Base-by-base conservation (phyloP, 768 basidiomycete species). In the Thelephora aurantiotincta region DNA sequence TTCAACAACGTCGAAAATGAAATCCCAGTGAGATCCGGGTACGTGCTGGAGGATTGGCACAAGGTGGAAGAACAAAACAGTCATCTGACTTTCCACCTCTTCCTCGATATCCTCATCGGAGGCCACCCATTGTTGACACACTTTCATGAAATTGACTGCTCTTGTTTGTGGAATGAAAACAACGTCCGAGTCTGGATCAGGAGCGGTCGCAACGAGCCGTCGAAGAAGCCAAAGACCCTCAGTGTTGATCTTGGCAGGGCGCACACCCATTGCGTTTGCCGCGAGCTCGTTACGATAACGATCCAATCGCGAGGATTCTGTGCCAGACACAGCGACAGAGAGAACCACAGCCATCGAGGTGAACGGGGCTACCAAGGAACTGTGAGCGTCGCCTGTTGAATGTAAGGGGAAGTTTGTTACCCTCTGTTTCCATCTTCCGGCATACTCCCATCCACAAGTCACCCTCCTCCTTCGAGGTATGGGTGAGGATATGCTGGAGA, bases 281-380 rank as follows among this genome's bases (percentile, higher is more conserved):
- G 94, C 93, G 9, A 93, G 71, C 62, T 96, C 91, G 59, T 93
- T 96, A 16, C 92, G 76, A 57, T 83, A 85, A 16, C 88, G 72
- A 54, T 86, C 82, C 19, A 94, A 70, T 16, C 75, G 75, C 0
- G 73, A 74, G 6, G 78, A 77, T 53, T 92, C 90, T 1, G 78
- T 70, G 0, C 80, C 78, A 19, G 73, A 71, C 18, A 68, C 64
- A 9, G 78, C 71, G 36, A 91, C 64, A 2, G 80, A 74, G 7
- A 70, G 63, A 6, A 83, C 60, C 47, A 96, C 73, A 1, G 79
- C 74, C 54, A 88, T 69, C 0, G 81, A 70, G 0, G 82, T 73
- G 55, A 79, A 70, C 0, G 84, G 81, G 2, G 82, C 92, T 93
- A 51, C 6, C 26, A 30, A 30, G 23, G 13, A 36, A 3, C 12